Evolutionary conservation across 2,329 filamentous ascomycete genomes (phyloP).

Genomic region (Dichotomopilus funicola): DNA sequence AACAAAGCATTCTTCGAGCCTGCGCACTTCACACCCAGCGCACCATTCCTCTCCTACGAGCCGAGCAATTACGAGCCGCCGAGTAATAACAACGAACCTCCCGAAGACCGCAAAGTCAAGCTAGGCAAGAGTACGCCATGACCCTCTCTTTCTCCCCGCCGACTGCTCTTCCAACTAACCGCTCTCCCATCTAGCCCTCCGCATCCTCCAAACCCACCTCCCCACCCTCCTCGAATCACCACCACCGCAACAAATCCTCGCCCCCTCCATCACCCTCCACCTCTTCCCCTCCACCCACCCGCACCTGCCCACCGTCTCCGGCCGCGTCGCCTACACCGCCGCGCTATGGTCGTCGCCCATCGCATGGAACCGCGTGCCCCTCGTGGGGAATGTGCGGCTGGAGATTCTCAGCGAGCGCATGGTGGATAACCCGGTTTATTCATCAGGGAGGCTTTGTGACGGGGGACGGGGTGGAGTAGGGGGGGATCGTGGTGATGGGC

Average conservation of each 20-base stretch:
- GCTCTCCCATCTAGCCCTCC: constrained; percentile 42
- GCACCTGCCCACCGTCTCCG: constrained; percentile 85
- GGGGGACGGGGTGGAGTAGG: background rate
- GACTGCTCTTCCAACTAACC: background rate
- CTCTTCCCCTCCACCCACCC: constrained; percentile 73
- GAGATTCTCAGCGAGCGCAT: constrained; percentile 88
- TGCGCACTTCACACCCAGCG: constrained; percentile 38
- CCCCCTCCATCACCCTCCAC: constrained; percentile 64
- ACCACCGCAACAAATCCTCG: constrained; percentile 67
- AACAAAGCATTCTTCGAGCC: constrained; percentile 24
- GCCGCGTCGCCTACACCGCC: constrained; percentile 82
- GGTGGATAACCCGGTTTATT: constrained; percentile 39
- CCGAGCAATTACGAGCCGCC: constrained; percentile 13
- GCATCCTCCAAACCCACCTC: constrained; percentile 59
- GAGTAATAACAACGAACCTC: constrained; percentile 26
- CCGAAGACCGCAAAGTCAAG: constrained; percentile 54
- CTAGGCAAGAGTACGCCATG: constrained; percentile 51
- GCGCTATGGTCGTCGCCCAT: constrained; percentile 94
- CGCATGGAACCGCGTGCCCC: constrained; percentile 87
- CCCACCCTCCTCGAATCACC: constrained; percentile 61
- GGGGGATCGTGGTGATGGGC: background rate
- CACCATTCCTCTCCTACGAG: constrained; percentile 22
- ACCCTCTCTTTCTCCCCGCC: background rate
- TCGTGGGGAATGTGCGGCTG: constrained; percentile 83
- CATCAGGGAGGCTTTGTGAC: background rate